These are phyloP conservation scores for Wallemia mellicola DNA, from an alignment of 1,284 basidiomycete genomes.

Conservation along the genomic window DNA sequence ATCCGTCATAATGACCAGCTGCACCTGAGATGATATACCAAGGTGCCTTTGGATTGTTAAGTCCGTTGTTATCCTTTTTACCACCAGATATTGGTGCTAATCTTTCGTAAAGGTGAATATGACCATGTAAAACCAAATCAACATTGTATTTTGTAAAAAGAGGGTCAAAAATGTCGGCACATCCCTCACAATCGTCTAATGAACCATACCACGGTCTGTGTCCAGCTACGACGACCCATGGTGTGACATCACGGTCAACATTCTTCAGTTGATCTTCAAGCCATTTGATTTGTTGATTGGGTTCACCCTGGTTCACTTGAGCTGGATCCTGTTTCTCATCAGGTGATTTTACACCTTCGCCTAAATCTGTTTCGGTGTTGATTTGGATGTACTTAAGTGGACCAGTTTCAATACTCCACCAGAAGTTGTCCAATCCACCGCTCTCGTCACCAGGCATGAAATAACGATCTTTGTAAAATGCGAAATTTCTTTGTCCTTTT, in stretches of 20 bases:
- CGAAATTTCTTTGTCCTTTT: constrained; percentile 3
- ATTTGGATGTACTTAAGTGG: constrained; percentile 4
- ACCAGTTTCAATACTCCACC: constrained; percentile 1
- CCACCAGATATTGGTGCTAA: constrained; percentile 13
- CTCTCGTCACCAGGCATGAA: constrained; percentile 2
- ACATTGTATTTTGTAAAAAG: constrained; percentile 14
- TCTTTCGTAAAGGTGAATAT: constrained; percentile 17
- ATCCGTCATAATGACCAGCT: neutral
- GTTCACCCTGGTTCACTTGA: constrained; percentile 1
- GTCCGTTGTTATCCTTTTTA: constrained; percentile 5
- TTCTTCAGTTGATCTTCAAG: constrained; percentile 13
- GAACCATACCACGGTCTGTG: constrained; percentile 13
- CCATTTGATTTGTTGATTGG: constrained; percentile 8
- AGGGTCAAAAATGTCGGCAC: constrained; percentile 14
- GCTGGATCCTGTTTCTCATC: constrained; percentile 9
- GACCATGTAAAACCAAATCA: constrained; percentile 13
- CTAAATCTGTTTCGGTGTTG: constrained; percentile 11
- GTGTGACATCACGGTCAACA: constrained; percentile 15
- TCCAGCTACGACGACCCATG: constrained; percentile 15
- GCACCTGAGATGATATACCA: constrained; percentile 1
- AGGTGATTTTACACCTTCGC: constrained; percentile 6
- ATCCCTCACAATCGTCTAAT: constrained; percentile 9
- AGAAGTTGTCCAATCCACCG: neutral
- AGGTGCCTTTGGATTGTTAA: constrained; percentile 9
- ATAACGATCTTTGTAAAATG: constrained; percentile 3